Base-by-base conservation (phyloP, 257 asterid species). In the Jaltomata sinuosa region DNA sequence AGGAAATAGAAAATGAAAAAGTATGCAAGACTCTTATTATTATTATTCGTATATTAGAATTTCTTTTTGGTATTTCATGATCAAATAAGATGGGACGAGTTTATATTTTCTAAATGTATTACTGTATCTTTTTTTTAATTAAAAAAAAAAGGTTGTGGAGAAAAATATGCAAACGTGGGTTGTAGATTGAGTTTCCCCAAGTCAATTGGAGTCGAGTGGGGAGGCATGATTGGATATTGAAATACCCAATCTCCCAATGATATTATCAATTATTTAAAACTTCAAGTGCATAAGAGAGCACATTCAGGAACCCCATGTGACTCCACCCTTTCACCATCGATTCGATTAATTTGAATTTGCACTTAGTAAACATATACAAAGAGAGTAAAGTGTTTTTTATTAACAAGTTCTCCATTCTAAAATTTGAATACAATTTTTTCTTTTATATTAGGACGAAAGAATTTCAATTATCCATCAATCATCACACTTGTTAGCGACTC, bases 161-260 rank as follows among this genome's bases (percentile, higher is more conserved):
- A 38, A 38, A 38, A 22, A 15, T 25, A 2, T 3, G 40, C 3
- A 7, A 25, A 74, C 59, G 59, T 76, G 59, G 25, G 59, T 25
- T 40, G 25, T 45, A 25, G 80, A 71, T 71, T 40, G 80, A 71
- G 34, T 32, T 67, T 34, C 22, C 76, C 76, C 47, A 32, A 67
- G 27, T 67, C 34, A 71, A 71, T 69, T 36, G 54, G 55, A 42
- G 64, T 55, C 29, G 1, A 55, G 80, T 45, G 59, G 81, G 22
- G 57, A 76, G 18, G 61, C 61, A 47, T 74, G 54, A 15, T 42
- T 49, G 59, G 59, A 45, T 47, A 25, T 49, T 47, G n/a, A 2
- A 15, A 8, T 76, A 42, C 8, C 34, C 34, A 31, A 16, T 25
- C 19, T 19, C 9, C 29, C 31, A 32, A n/a, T 31, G 45, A 65